phyloP scores from a whole-genome alignment of 2,329 filamentous ascomycete species.

The Ophiocordyceps camponoti-leonardi region DNA sequence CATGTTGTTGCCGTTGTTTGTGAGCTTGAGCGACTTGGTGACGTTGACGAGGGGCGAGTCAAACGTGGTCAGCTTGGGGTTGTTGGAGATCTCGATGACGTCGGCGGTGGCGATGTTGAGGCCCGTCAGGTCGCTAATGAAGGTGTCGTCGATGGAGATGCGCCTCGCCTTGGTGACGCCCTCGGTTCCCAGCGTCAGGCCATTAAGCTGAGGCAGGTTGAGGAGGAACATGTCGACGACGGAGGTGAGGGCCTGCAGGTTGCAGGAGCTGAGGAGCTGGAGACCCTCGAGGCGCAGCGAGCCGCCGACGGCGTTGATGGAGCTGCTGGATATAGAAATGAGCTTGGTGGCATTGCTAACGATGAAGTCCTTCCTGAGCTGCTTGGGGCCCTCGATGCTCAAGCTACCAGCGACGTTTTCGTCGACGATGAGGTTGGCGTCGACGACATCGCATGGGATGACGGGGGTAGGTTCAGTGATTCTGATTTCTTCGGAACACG shows the following conservation, averaged over 20 bases:
- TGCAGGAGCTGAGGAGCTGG: constrained; percentile 50
- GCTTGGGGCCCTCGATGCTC: constrained; percentile 39
- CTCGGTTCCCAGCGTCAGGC: constrained; percentile 28
- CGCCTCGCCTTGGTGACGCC: constrained; percentile 48
- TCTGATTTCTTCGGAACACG: constrained; percentile 36
- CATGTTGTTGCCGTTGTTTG: constrained; percentile 63
- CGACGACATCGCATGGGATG: constrained; percentile 51
- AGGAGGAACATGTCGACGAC: constrained; percentile 55
- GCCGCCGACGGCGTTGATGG: constrained; percentile 48
- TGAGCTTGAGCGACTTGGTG: constrained; percentile 51
- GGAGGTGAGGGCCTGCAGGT: constrained; percentile 44
- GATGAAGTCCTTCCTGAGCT: constrained; percentile 39
- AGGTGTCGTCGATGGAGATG: constrained; percentile 73
- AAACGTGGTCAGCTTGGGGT: constrained; percentile 60
- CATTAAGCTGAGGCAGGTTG: constrained; percentile 46
- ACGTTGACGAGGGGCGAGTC: constrained; percentile 65
- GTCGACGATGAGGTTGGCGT: constrained; percentile 51
- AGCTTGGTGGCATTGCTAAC: constrained; percentile 43
- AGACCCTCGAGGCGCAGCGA: constrained; percentile 53
- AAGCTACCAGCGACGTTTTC: constrained; percentile 38
- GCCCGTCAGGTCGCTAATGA: constrained; percentile 59
- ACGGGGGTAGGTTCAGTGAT: constrained; percentile 43
- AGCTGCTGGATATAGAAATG: constrained; percentile 41
- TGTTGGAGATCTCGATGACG: constrained; percentile 76
- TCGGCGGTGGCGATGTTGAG: constrained; percentile 63